phyloP scores from a whole-genome alignment of 768 basidiomycete species.

The Phaffia australis region DNA sequence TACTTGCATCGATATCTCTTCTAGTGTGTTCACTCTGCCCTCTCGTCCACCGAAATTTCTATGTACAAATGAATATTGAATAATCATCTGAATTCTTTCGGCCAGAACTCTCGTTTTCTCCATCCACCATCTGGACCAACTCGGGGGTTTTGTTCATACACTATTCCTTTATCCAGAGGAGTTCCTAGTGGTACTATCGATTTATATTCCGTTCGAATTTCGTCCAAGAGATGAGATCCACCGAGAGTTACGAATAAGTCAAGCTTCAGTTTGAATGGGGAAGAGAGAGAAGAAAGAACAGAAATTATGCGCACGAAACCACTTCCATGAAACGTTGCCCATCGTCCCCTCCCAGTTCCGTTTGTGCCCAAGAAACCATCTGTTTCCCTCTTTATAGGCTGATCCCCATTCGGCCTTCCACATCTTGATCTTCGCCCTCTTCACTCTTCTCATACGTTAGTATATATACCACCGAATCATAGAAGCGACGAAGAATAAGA shows the following conservation, averaged over 20 bases:
- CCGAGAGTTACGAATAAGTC: too few species aligned
- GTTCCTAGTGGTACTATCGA: constrained; percentile 5
- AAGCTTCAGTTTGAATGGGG: too few species aligned
- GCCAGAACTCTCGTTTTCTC: constrained; percentile 1
- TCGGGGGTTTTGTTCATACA: neutral
- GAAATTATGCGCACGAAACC: neutral
- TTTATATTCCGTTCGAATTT: too few species aligned
- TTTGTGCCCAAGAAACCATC: constrained; percentile 3
- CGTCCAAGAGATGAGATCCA: too few species aligned
- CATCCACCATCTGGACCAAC: constrained; percentile 7
- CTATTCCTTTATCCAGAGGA: neutral
- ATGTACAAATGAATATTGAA: neutral
- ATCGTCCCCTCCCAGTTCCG: constrained; percentile 16
- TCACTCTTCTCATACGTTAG: neutral
- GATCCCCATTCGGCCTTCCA: neutral
- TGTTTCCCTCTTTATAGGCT: constrained; percentile 15
- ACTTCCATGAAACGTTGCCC: constrained; percentile 6
- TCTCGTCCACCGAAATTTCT: too few species aligned
- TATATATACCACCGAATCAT: too few species aligned
- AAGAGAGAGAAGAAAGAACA: too few species aligned
- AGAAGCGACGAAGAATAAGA: neutral
- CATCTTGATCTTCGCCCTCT: neutral
- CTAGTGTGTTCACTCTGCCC: too few species aligned
- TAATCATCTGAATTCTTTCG: neutral
- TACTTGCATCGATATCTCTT: too few species aligned